Percentiles rank a stretch among this genome's conserved stretches.
phyloP scores from a whole-genome alignment of 1,139 yeast species.

The Suhomyces taliae region DNA sequence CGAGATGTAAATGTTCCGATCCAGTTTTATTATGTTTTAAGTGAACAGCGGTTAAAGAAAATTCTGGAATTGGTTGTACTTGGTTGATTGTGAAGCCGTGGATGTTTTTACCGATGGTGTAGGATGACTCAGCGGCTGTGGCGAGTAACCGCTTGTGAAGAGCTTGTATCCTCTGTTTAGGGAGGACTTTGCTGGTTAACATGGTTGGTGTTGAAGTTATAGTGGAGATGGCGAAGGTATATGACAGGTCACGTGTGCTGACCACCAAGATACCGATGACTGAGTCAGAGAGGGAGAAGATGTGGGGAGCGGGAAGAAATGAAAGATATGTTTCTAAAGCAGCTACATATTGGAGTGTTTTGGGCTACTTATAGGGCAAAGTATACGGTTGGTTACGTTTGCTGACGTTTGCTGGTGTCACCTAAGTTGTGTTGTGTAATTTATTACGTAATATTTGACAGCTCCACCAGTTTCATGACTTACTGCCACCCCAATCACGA shows the following conservation, averaged over 20 bases:
- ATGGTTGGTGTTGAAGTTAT: background rate
- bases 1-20: slow-evolving; percentile 81
- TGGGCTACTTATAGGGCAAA: no score
- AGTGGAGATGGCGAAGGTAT: background rate
- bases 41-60: slow-evolving; percentile 76
- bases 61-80: slow-evolving; percentile 74
- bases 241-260: background rate
- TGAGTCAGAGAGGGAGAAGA: background rate
- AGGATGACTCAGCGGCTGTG: slow-evolving; percentile 30
- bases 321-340: no score
- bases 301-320: background rate
- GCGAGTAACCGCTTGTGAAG: slow-evolving; percentile 2
- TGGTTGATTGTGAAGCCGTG: slow-evolving; percentile 67
- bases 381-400: no score
- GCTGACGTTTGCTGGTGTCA: no score
- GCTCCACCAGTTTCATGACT: no score
- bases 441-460: no score
- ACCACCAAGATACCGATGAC: background rate
- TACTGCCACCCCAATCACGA: no score
- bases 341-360: no score
- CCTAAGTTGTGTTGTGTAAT: no score
- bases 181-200: slow-evolving; percentile 2
- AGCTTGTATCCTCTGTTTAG: background rate
- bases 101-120: slow-evolving; percentile 60
- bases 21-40: slow-evolving; percentile 69